Evolutionary conservation across 2,329 filamentous ascomycete genomes (phyloP).

Genomic region (Aureobasidium subglaciale): DNA sequence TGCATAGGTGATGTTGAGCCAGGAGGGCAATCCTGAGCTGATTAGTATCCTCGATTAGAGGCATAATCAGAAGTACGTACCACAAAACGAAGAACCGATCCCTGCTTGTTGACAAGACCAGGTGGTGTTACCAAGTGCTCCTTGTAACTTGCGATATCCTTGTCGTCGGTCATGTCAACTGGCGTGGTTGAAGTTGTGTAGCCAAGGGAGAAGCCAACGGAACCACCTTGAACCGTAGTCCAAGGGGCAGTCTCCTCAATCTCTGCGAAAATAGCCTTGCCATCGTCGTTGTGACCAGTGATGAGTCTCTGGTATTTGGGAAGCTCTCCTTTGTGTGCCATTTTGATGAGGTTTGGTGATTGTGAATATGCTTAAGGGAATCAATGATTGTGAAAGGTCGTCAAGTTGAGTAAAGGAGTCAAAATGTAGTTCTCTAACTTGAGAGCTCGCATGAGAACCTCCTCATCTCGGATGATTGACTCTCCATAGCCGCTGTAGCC

Average conservation of each 20-base stretch:
- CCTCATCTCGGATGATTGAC: not conserved
- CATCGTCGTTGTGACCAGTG: conserved; percentile 25
- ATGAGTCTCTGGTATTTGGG: conserved; percentile 20
- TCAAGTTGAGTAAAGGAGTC: not conserved
- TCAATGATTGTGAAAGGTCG: not conserved
- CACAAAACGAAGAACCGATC: conserved; percentile 37
- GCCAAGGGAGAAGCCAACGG: conserved; percentile 41
- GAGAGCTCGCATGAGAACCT: not conserved
- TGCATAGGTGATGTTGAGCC: conserved; percentile 25
- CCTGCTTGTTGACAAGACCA: conserved; percentile 42
- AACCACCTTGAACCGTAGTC: conserved; percentile 28
- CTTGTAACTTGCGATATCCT: conserved; percentile 42
- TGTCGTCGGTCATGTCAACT: conserved; percentile 37
- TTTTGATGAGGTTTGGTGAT: not conserved
- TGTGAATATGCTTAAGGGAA: not conserved
- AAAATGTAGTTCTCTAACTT: not conserved
- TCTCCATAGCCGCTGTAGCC: not conserved
- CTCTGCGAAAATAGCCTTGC: conserved; percentile 25
- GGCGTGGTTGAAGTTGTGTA: conserved; percentile 45
- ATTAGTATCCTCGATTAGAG: not conserved
- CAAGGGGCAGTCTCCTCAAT: conserved; percentile 20
- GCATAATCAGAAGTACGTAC: conserved; percentile 4
- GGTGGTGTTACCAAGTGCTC: conserved; percentile 38
- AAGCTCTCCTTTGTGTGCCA: conserved; percentile 12
- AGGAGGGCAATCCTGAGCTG: conserved; percentile 22